Conservation (phyloP, 2,329 filamentous ascomycete species). For the Penicillium janthinellum region DNA sequence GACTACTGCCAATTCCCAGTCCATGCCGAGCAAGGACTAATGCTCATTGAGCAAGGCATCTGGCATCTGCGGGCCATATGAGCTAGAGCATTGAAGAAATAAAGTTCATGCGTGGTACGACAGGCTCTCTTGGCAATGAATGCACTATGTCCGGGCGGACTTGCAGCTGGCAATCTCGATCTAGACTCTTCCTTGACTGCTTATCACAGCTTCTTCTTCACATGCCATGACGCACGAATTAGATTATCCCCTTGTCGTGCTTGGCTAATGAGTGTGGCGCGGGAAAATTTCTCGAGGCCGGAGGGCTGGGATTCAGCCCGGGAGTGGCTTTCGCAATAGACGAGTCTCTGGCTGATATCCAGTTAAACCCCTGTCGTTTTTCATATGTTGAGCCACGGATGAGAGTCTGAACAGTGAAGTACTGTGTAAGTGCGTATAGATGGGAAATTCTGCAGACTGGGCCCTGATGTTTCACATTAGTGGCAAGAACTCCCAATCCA, state of each 20-base stretch:
- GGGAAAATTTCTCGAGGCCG: background rate
- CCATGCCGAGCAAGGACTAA: background rate
- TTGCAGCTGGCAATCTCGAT: background rate
- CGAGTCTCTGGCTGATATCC: background rate
- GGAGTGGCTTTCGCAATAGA: background rate
- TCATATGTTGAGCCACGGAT: conserved; percentile 13
- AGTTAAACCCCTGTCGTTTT: conserved; percentile 4
- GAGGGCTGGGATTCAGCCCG: background rate
- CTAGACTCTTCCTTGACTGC: background rate
- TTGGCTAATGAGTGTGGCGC: background rate
- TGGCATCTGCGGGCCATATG: background rate
- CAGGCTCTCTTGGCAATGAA: background rate
- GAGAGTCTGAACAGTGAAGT: background rate
- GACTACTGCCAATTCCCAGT: background rate
- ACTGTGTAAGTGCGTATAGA: background rate
- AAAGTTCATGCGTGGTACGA: conserved; percentile 4
- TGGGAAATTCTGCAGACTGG: conserved; percentile 4
- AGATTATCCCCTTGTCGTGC: background rate
- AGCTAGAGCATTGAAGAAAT: background rate
- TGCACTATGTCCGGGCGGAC: background rate
- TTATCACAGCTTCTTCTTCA: background rate
- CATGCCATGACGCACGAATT: background rate
- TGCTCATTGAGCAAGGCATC: background rate
- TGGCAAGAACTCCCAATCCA: background rate
- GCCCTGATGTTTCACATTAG: background rate